phyloP scores from a whole-genome alignment of 768 basidiomycete species.

The Galerina marginata region DNA sequence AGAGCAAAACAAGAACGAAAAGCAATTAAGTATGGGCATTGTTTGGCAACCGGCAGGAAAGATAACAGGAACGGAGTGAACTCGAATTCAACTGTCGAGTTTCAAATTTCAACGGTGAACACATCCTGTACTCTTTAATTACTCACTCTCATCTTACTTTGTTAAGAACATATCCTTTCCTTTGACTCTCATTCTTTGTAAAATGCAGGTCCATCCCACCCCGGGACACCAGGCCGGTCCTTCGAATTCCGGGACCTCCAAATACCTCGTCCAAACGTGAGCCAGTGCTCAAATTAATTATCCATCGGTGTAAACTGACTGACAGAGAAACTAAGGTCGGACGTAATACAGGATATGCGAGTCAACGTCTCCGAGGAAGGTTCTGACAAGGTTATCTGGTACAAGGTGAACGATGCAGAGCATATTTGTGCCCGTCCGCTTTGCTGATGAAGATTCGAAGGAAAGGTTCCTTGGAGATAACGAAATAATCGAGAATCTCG shows the following conservation, averaged over 20 bases:
- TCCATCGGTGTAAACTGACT: neutral
- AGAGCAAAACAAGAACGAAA: too few species aligned
- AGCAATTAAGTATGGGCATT: too few species aligned
- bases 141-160: too few species aligned
- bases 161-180: too few species aligned
- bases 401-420: slow-evolving; percentile 53
- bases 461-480: slow-evolving; percentile 75
- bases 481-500: slow-evolving; percentile 77
- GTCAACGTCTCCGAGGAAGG: slow-evolving; percentile 66
- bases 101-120: too few species aligned
- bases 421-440: neutral
- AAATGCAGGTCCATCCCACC: slow-evolving; percentile 2
- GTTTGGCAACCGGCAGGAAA: too few species aligned
- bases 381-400: slow-evolving; percentile 68
- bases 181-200: too few species aligned
- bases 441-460: slow-evolving; percentile 41
- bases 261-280: slow-evolving; percentile 41
- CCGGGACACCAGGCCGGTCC: slow-evolving; percentile 17
- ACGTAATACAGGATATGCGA: slow-evolving; percentile 73
- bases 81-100: too few species aligned
- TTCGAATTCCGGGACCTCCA: slow-evolving; percentile 22
- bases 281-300: neutral
- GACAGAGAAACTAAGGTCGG: slow-evolving; percentile 51
- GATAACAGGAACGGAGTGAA: too few species aligned
- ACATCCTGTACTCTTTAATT: too few species aligned